Evolutionary conservation across 2,329 filamentous ascomycete genomes (phyloP), one percentile per base, ranked within the genome.

Genomic region (Dendrostoma leiphaemia): DNA sequence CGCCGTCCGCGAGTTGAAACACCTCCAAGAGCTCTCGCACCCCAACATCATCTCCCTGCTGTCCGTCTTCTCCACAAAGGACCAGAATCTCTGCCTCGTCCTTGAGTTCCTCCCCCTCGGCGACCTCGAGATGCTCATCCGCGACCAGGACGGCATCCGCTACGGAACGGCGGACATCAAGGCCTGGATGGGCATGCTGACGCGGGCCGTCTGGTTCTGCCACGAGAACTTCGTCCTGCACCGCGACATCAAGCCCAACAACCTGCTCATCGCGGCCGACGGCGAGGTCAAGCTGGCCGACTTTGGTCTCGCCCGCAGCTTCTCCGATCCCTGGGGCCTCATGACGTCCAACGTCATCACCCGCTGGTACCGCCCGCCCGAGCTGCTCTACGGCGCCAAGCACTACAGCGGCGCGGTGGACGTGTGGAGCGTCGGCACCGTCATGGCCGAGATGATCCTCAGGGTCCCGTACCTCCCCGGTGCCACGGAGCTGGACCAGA

Each of bases 171-270:
- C 90, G 17, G 94, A 99, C 70, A 91, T 97, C 71, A 99, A 99
- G 71, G 89, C 91, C 15, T 99, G 94, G 94, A 96, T 97, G 87
- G 90, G 89, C 60, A 97, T 97, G 94, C 81, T 97, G n/a, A 83
- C 83, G 26, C 86, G 93, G 38, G 94, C 89, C 24, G 85, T 97
- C 26, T 96, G 91, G 87, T 99, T 96, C 77, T 97, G 94, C 71
- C 94, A 99, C 71, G 90, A 92, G 68, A 95, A 94, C 70, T 93
- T 88, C 64, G 84, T 99, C 17, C 80, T 99, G 28, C 94, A 99
- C 73, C 90, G 94, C 63, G 94, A 99, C 77, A 97, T 99, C 78
- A 99, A 99, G 74, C 93, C 93, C 45, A 97, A 97, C 82, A 99
- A 99, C 75, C 76, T 97, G 72, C 80, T 99, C 56, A 96, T 99